phyloP scores from a whole-genome alignment of 1,284 basidiomycete species.

The Neotropicomus parvogracilis region DNA sequence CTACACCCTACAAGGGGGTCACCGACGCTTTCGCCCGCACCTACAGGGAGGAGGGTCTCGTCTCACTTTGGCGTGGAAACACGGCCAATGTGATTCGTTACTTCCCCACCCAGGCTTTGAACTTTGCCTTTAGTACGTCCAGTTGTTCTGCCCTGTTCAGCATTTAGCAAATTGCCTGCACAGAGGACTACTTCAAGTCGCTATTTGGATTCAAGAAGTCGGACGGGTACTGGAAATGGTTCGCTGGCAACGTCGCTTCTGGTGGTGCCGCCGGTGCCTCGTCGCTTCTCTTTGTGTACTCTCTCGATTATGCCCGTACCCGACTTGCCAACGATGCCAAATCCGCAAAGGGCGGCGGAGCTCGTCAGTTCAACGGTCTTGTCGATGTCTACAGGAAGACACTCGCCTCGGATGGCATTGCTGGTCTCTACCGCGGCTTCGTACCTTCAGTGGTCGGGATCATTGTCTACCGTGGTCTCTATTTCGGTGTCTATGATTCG shows the following conservation, averaged over 20 bases:
- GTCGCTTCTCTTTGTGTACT: slow-evolving; percentile 96
- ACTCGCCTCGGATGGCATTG: slow-evolving; percentile 83
- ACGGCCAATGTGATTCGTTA: slow-evolving; percentile 98
- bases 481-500: slow-evolving; percentile 94
- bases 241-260: slow-evolving; percentile 89
- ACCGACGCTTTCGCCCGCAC: slow-evolving; percentile 85
- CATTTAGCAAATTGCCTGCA: neutral
- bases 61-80: slow-evolving; percentile 94
- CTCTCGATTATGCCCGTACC: slow-evolving; percentile 95
- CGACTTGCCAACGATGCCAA: slow-evolving; percentile 97
- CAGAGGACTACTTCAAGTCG: slow-evolving; percentile 97
- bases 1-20: slow-evolving; percentile 91
- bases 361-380: slow-evolving; percentile 93
- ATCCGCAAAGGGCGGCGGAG: slow-evolving; percentile 86
- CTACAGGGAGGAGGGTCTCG: slow-evolving; percentile 86
- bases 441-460: slow-evolving; percentile 93
- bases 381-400: slow-evolving; percentile 95
- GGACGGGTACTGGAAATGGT: slow-evolving; percentile 89
- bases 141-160: accelerated
- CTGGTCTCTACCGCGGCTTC: slow-evolving; percentile 93
- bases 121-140: slow-evolving; percentile 87
- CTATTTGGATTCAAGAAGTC: slow-evolving; percentile 89
- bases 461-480: slow-evolving; percentile 94
- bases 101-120: slow-evolving; percentile 95
- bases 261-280: slow-evolving; percentile 98